Evolutionary conservation across 73 alveolate genomes (phyloP), one percentile per base, ranked within the genome.

Genomic region (Durusdinium trenchii): DNA sequence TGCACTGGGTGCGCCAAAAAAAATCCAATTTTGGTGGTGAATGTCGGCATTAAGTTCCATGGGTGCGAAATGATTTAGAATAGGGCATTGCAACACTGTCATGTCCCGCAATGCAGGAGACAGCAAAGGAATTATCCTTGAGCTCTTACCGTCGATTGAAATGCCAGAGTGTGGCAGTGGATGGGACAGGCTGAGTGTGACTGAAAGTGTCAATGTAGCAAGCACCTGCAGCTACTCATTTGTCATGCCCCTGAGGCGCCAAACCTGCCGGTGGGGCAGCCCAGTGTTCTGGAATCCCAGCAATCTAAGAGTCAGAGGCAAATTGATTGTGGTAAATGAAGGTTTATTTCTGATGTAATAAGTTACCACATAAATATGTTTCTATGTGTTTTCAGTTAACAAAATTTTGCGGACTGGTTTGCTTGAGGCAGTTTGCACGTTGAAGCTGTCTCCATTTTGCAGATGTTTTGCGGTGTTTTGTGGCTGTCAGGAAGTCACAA

Each of bases 151-250:
- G 98, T 23, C 87, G 98, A n/a, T 54, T 91, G 79, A 76, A 78
- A 45, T 91, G 98, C 98, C 84, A 91, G 89, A 78, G 90, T 16
- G 98, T 91, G 75, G 85, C 98, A 3, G 98, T 91, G 51, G 98
- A 52, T 18, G 98, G 98, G 6, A 84, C 94, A 50, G 94, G 92
- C 71, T 48, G 69, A 36, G 71, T 30, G 18, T 82, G 92, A 26
- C 45, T 54, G 64, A n/a, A 67, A 26, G 36, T 18, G 16, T 32
- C 18, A n/a, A n/a, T 67, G 81, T 23, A 60, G 73, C 1, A 57
- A 57, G 30, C n/a, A 60, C 30, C n/a, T 60, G n/a, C 73, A 57
- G 69, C 69, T 23, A 57, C 12, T 12, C 23, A 57, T 57, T 78
- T 78, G 51, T 26, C 2, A 75, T 75, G 7, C n/a, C 43, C 35